Base-by-base conservation (phyloP, 192 early-diverging fungal genomes). In the Entrophospora sp. region DNA sequence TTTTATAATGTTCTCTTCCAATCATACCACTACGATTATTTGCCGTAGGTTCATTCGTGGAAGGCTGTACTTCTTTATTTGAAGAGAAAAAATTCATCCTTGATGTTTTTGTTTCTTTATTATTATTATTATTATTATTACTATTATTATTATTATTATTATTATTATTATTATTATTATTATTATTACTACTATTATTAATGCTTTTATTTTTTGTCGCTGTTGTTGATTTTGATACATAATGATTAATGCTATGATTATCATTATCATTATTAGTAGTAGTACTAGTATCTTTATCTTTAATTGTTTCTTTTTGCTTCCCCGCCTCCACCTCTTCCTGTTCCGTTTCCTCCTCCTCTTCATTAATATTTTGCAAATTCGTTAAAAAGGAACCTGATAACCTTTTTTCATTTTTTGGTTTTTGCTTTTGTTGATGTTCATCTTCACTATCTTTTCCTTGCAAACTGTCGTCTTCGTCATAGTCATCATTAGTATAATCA, bases 341-440 rank as follows among this genome's bases (percentile, higher is more conserved):
- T 25, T 66, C 49, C 24, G 9, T 20, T 18, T 64, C 62, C 25
- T 64, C 62, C 9, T 34, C 24, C 22, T n/a, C n/a, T n/a, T 64
- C 62, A 27, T 10, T 14, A 51, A 64, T 66, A n/a, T 13, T 20
- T 5, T 20, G 44, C 16, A 63, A 63, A 18, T 35, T 49, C 25
- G 44, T 48, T 5, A 31, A 30, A 48, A 63, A 63, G 16, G 37
- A 40, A n/a, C 59, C 40, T n/a, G 59, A 48, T 31, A 32, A 14
- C 7, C 42, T 10, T 55, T 66, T 43, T 55, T 66, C 64, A 27
- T 30, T 42, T 16, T 9, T 10, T 10, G 30, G 27, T 31, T 35
- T 36, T 31, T 34, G 5, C 12, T n/a, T 24, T 40, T 52, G 24
- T 66, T 66, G 30, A 38, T 52, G 1, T 28, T 34, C 10, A 18